phyloP scores from a whole-genome alignment of 2,329 filamentous ascomycete genomes.

The Xylariaceae sp. region DNA sequence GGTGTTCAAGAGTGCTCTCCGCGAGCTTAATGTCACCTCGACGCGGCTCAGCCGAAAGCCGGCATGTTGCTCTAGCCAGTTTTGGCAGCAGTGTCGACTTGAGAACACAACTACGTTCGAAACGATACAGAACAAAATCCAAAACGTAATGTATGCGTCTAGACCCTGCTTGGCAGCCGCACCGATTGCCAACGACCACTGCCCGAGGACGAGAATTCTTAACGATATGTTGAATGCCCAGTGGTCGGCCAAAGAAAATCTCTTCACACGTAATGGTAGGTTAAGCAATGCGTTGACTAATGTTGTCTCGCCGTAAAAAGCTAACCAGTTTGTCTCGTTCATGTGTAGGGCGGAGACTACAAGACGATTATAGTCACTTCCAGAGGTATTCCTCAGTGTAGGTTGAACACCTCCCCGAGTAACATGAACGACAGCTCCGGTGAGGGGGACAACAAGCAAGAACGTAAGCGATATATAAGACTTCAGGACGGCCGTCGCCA shows the following conservation, averaged over 20 bases:
- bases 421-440: neutral
- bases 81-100: neutral
- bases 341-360: constrained; percentile 2
- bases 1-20: constrained; percentile 2
- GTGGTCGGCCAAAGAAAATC: neutral
- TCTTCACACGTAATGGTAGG: neutral
- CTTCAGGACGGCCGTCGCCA: neutral
- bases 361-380: neutral
- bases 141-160: constrained; percentile 3
- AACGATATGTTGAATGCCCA: constrained; percentile 1
- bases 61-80: constrained; percentile 2
- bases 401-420: constrained; percentile 1
- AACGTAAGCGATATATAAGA: constrained; percentile 3
- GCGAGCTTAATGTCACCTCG: constrained; percentile 1
- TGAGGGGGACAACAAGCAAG: neutral
- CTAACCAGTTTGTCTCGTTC: constrained; percentile 2
- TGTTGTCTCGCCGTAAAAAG: constrained; percentile 4
- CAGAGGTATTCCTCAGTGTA: neutral
- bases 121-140: constrained; percentile 5
- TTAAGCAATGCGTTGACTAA: constrained; percentile 1
- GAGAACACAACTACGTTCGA: neutral
- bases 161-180: neutral
- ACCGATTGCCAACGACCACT: constrained; percentile 1
- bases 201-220: constrained; percentile 2
- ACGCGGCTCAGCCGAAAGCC: neutral